Base-by-base conservation (phyloP, 345 rosid genomes). In the Ailanthus altissimus region DNA sequence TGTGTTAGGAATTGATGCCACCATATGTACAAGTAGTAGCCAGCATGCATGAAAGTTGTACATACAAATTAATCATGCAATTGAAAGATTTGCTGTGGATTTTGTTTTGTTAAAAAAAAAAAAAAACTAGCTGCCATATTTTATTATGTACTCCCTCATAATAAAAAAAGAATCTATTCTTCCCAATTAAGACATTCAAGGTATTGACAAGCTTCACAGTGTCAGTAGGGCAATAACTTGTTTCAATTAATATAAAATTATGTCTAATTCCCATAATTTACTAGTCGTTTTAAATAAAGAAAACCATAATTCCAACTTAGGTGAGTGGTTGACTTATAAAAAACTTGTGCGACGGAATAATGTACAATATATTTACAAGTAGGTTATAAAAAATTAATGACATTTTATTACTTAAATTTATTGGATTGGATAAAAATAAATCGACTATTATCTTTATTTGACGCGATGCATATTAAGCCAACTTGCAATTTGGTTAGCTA, bases 111-210 rank as follows among this genome's bases (percentile, higher is more conserved):
- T n/a, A n/a, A n/a, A n/a, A n/a, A 21, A 18, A 43, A 7, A 64
- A 60, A 3, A 6, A 60, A 60, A 28, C 20, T 15, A 15, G 65
- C 42, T 1, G 18, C 65, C 42, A 28, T 32, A 5, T 61, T 26
- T 0, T 26, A 5, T 1, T 28, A 15, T 6, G 1, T 77, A 16
- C 12, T 59, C 5, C 32, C 28, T n/a, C n/a, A n/a, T n/a, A n/a
- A n/a, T n/a, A n/a, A n/a, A n/a, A n/a, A n/a, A n/a, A n/a, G n/a
- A 72, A 78, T 64, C 43, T 78, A 20, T 70, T 45, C 57, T 26
- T 45, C 54, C 36, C n/a, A n/a, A 43, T 64, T 13, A 11, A n/a
- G 18, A 8, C 51, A 56, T 78, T 28, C 72, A 64, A 64, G 28
- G 57, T 66, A 45, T 45, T 15, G 57, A 78, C 80, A 63, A 71